phyloP scores from a whole-genome alignment of 352 stramenopile species.

The Globisporangium rhizosaccharum region DNA sequence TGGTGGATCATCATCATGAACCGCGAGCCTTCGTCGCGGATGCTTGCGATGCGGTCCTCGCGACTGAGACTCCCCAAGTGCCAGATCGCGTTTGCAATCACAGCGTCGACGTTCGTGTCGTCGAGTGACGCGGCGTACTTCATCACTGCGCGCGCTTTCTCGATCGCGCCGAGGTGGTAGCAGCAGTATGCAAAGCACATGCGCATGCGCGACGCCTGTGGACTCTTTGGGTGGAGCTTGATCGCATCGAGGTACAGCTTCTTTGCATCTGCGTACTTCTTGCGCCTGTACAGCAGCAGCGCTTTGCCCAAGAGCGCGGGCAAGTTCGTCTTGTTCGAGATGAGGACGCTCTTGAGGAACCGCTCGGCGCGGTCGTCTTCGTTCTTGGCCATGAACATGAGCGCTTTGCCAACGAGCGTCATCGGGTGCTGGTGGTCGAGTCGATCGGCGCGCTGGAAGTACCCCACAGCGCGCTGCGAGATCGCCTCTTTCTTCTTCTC shows the following conservation, averaged over 20 bases:
- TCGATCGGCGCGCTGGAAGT: slow-evolving; percentile 83
- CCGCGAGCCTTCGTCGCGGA: slow-evolving; percentile 83
- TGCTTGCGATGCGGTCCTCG: slow-evolving; percentile 67
- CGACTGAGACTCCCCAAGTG: slow-evolving; percentile 79
- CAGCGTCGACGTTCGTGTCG: slow-evolving; percentile 92
- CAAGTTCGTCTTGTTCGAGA: slow-evolving; percentile 85
- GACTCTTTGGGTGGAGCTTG: slow-evolving; percentile 88
- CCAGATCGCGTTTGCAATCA: slow-evolving; percentile 92
- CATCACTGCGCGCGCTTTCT: slow-evolving; percentile 84
- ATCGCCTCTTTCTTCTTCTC: slow-evolving; percentile 82
- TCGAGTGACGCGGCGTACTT: slow-evolving; percentile 78
- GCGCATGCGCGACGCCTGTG: slow-evolving; percentile 87
- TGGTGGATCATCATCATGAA: slow-evolving; percentile 91
- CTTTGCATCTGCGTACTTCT: slow-evolving; percentile 88
- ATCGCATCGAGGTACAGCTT: slow-evolving; percentile 94
- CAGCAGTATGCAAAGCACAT: slow-evolving; percentile 96
- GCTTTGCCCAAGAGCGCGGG: slow-evolving; percentile 83
- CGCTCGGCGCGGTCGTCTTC: slow-evolving; percentile 88
- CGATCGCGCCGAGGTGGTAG: slow-evolving; percentile 90
- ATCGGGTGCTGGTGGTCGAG: slow-evolving; percentile 88
- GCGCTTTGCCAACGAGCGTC: slow-evolving; percentile 88
- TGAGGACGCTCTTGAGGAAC: slow-evolving; percentile 90
- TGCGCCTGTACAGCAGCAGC: slow-evolving; percentile 83
- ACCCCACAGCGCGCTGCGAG: slow-evolving; percentile 73
- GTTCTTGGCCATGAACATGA: slow-evolving; percentile 92